A percentile compares a stretch with the other conserved stretches of the same genome.
phyloP scores from a whole-genome alignment of 768 basidiomycete species.

The Boletellus sp. region DNA sequence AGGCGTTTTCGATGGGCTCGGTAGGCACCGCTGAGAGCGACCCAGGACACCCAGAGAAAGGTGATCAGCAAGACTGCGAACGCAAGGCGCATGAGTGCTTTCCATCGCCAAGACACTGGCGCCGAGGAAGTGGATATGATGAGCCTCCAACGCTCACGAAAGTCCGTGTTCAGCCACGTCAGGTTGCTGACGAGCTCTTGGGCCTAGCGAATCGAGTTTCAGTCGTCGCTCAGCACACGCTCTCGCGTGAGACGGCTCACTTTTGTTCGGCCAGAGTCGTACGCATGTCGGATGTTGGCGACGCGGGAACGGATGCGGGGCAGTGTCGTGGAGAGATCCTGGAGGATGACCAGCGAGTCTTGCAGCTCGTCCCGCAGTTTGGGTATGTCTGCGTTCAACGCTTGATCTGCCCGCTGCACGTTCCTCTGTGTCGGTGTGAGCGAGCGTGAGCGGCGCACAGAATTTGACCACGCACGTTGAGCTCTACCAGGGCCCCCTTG shows the following conservation, averaged over 20 bases:
- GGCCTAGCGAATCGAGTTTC: constrained; percentile 41
- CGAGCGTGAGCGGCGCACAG: background rate
- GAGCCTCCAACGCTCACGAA: constrained; percentile 69
- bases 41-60: constrained; percentile 58
- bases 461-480: constrained; percentile 48
- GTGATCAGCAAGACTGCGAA: constrained; percentile 56
- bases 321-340: constrained; percentile 53
- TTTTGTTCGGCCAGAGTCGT: constrained; percentile 69
- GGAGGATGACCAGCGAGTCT: constrained; percentile 54
- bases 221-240: background rate
- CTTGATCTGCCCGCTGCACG: constrained; percentile 54
- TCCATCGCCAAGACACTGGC: constrained; percentile 73
- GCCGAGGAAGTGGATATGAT: constrained; percentile 71
- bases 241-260: constrained; percentile 31
- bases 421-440: constrained; percentile 42
- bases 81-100: constrained; percentile 53
- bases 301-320: constrained; percentile 63
- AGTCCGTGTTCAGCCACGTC: constrained; percentile 74
- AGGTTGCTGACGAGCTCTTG: constrained; percentile 59
- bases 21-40: constrained; percentile 62
- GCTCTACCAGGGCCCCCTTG: constrained; percentile 56
- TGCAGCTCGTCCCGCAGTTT: constrained; percentile 59
- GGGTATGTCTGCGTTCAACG: constrained; percentile 57
- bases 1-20: constrained; percentile 71
- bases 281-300: constrained; percentile 56